Conservation (phyloP, 1,139 yeast species). For the Candida sanyaensis region DNA sequence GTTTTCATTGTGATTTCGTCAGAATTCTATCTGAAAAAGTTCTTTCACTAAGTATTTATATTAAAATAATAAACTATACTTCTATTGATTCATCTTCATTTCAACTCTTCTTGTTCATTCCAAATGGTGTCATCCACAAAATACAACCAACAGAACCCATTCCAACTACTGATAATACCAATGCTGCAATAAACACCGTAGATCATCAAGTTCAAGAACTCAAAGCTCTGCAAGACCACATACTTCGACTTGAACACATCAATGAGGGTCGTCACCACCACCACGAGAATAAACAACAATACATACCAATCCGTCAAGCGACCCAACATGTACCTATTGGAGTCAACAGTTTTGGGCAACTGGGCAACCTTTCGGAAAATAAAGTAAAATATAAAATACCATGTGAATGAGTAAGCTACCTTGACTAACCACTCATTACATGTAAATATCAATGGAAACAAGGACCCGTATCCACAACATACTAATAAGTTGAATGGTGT, state of each 20-base stretch:
- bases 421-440: constrained; percentile 80
- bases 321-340: constrained; percentile 51
- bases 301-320: constrained; percentile 69
- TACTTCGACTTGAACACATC: constrained; percentile 58
- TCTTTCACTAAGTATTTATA: no score
- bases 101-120: constrained; percentile 24
- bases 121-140: constrained; percentile 74
- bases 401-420: constrained; percentile 73
- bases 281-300: constrained; percentile 67
- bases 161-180: constrained; percentile 88
- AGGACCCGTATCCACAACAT: constrained; percentile 81
- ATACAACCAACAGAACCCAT: constrained; percentile 85
- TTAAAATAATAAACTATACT: no score
- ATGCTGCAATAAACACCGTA: constrained; percentile 84
- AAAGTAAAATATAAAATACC: constrained; percentile 79
- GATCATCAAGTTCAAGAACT: constrained; percentile 78
- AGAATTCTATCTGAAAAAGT: no score
- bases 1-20: no score
- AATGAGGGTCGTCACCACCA: constrained; percentile 53
- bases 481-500: constrained; percentile 68
- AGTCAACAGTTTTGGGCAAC: constrained; percentile 29
- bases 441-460: constrained; percentile 86
- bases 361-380: constrained; percentile 68
- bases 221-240: constrained; percentile 52
- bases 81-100: no score